Evolutionary conservation across 306 rosid species (phyloP).

Genomic region (Glycine latifolia): DNA sequence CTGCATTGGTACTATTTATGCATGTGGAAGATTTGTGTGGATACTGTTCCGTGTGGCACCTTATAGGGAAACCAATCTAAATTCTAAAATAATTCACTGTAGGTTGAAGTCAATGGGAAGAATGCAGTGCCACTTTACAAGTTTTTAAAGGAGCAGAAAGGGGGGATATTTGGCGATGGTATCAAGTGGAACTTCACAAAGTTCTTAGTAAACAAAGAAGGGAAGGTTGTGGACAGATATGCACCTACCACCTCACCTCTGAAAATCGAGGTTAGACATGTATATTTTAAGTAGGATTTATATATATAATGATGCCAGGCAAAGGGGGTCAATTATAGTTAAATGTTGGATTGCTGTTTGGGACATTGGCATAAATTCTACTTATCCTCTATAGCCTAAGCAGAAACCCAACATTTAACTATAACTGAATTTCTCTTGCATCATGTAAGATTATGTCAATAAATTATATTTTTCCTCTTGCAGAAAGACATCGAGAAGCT

Average conservation of each 20-base stretch:
- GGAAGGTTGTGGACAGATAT: slow-evolving; percentile 86
- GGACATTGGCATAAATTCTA: slow-evolving; percentile 21
- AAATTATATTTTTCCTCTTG: slow-evolving; percentile 46
- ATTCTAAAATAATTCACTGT: slow-evolving; percentile 33
- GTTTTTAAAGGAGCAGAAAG: slow-evolving; percentile 73
- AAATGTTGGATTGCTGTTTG: slow-evolving; percentile 25
- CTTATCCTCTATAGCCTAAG: slow-evolving; percentile 2
- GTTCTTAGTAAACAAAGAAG: slow-evolving; percentile 83
- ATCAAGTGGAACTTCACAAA: slow-evolving; percentile 97
- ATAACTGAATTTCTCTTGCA: background rate
- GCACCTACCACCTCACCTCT: slow-evolving; percentile 89
- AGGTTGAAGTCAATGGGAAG: slow-evolving; percentile 91
- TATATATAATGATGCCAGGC: background rate
- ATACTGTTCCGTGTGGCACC: background rate
- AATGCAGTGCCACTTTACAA: slow-evolving; percentile 72
- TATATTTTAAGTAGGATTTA: slow-evolving; percentile 20
- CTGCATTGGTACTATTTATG: slow-evolving; percentile 12
- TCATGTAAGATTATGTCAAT: slow-evolving; percentile 10
- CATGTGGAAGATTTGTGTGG: background rate
- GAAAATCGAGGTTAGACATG: slow-evolving; percentile 74
- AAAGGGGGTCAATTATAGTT: background rate
- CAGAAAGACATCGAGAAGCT: slow-evolving; percentile 86
- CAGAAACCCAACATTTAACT: slow-evolving; percentile 5
- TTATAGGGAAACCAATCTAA: slow-evolving; percentile 34
- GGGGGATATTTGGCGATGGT: slow-evolving; percentile 84